phyloP scores from a whole-genome alignment of 179 eudicot genomes.

The Sideroxylon spinosum region DNA sequence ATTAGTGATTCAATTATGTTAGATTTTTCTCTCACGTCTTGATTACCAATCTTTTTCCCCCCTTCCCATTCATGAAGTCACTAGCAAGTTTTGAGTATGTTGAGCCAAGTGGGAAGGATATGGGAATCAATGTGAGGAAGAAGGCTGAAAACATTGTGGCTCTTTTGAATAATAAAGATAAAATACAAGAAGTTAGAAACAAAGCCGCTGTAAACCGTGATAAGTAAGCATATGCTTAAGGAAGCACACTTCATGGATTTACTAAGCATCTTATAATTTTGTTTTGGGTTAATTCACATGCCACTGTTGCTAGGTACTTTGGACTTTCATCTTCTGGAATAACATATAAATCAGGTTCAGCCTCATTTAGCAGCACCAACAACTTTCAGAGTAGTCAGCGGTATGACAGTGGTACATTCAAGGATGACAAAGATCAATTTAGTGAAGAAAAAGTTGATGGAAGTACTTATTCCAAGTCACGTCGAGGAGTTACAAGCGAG shows the following conservation, averaged over 20 bases:
- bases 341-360: conserved; percentile 68
- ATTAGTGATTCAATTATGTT: conserved; percentile 1
- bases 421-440: conserved; percentile 40
- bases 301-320: conserved; percentile 48
- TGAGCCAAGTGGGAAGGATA: conserved; percentile 90
- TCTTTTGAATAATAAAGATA: conserved; percentile 85
- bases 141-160: conserved; percentile 85
- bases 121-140: conserved; percentile 94
- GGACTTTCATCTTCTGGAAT: conserved; percentile 91
- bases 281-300: conserved; percentile 11
- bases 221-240: conserved; percentile 54
- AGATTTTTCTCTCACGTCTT: conserved; percentile 8
- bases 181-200: conserved; percentile 85
- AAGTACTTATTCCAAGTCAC: conserved; percentile 51
- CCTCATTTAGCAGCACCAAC: conserved; percentile 54
- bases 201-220: conserved; percentile 93
- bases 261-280: not conserved
- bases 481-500: conserved; percentile 27
- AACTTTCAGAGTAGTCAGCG: conserved; percentile 42
- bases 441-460: conserved; percentile 57
- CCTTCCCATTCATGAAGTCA: conserved; percentile 44
- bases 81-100: conserved; percentile 80
- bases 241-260: not conserved
- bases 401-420: conserved; percentile 57
- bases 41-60: conserved; percentile 16